These are phyloP conservation scores for Vinca minor DNA, from an alignment of 257 asterid genomes.

Conservation along the genomic window DNA sequence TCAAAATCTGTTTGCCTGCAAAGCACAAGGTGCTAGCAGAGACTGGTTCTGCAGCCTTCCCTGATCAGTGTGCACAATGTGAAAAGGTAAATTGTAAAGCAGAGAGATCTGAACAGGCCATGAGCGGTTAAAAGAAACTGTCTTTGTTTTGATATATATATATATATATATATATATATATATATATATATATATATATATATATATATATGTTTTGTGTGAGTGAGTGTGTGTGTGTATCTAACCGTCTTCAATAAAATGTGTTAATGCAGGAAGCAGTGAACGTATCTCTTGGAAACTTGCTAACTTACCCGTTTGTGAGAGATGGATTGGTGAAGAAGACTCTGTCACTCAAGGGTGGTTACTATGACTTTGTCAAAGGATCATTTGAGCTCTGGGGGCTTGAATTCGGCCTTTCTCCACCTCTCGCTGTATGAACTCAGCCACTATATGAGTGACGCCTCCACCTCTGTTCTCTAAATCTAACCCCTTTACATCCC, in stretches of 20 bases:
- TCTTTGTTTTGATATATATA: no score
- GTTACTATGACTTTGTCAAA: conserved; percentile 66
- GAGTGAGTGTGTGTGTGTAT: no score
- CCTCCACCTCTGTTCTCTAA: no score
- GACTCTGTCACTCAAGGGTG: conserved; percentile 84
- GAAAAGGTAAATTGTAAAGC: conserved; percentile 88
- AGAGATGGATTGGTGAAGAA: conserved; percentile 79
- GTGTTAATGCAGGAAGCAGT: conserved; percentile 73
- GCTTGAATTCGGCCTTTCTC: conserved; percentile 67
- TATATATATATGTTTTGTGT: no score
- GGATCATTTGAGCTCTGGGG: conserved; percentile 95
- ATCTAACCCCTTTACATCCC: no score
- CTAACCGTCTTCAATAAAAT: no score
- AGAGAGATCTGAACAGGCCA: no score
- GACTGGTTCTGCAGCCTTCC: conserved; percentile 24
- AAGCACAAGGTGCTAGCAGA: conserved; percentile 53
- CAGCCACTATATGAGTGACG: no score
- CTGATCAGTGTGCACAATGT: conserved; percentile 44
- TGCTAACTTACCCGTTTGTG: conserved; percentile 80
- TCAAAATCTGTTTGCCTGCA: conserved; percentile 71
- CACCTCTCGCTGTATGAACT: conserved; percentile 78
- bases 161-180: no score
- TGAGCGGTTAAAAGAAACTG: no score
- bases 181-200: no score
- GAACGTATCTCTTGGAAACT: conserved; percentile 84